Base-by-base conservation (phyloP, 352 stramenopile species). In the Blastocystis sp. region DNA sequence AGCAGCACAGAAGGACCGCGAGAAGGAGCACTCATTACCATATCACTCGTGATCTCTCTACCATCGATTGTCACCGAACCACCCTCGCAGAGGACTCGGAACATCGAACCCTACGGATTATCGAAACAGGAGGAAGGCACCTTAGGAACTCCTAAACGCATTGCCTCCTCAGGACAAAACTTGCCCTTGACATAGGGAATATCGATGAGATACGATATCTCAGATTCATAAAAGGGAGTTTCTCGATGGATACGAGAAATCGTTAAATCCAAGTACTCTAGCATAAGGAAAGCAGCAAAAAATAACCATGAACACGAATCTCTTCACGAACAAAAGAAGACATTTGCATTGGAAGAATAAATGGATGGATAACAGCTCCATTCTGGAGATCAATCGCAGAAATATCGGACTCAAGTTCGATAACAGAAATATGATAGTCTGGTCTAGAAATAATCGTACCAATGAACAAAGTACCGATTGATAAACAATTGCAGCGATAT, bases 161-260 rank as follows among this genome's bases (percentile, higher is more conserved):
- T 64, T 2, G 73, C 73, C 37, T 53, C 54, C 18, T 84, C 73
- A 20, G 73, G 73, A 66, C 73, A 68, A 13, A 84, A 84, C 29
- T 68, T 66, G 4, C 73, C 73, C 55, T 84, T 84, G 3, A 84
- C 47, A 20, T 43, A n/a, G 34, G 73, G 73, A n/a, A 84, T 47
- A 11, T 68, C 47, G 29, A 84, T 84, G 9, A 84, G n/a, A 45
- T 69, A 84, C 0, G 43, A 66, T 8, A 84, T 64, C 26, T 84
- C 73, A 26, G 20, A 41, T 9, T 47, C 70, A 13, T 15, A 62
- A 9, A 54, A 23, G n/a, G 18, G 7, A 9, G 11, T 37, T 56
- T 80, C 43, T 80, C 70, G 39, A 29, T n/a, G 15, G 41, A 80
- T 63, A n/a, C 26, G 37, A 34, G 47, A 66, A 41, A 63, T 64